These are phyloP conservation scores for Exophiala lecanii-corni DNA, from an alignment of 2,329 filamentous ascomycete species.

Conservation along the genomic window DNA sequence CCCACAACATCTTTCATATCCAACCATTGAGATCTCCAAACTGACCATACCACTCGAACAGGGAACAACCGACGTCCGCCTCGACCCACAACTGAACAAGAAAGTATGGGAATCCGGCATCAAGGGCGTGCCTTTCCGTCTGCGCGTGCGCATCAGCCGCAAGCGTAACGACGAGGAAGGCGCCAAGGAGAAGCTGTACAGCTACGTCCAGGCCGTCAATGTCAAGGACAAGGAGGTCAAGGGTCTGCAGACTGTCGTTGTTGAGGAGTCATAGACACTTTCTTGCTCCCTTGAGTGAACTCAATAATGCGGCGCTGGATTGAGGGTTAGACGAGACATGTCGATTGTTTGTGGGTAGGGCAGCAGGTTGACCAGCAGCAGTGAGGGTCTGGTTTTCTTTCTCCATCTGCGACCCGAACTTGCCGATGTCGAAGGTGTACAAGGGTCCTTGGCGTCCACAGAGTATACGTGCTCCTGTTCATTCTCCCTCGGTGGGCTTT, in stretches of 20 bases:
- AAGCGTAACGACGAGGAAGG: conserved; percentile 99
- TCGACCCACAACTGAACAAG: conserved; percentile 99
- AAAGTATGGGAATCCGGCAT: conserved; percentile 99
- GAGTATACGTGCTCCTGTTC: too few relatives aligned
- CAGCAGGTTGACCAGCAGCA: too few relatives aligned
- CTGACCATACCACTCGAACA: conserved; percentile 36
- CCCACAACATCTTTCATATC: not conserved
- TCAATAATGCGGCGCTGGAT: too few relatives aligned
- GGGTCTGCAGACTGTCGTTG: conserved; percentile 88
- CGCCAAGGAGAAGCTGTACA: conserved; percentile 99
- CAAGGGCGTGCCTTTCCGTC: conserved; percentile 97
- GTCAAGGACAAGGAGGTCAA: conserved; percentile 84
- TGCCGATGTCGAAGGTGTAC: too few relatives aligned
- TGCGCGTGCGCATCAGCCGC: conserved; percentile 96
- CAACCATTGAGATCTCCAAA: not conserved
- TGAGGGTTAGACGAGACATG: too few relatives aligned
- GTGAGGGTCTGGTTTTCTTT: too few relatives aligned
- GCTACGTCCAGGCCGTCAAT: conserved; percentile 98
- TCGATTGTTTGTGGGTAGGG: too few relatives aligned
- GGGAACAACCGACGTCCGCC: conserved; percentile 94
- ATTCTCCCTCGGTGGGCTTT: too few relatives aligned
- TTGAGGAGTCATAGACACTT: conserved; percentile 56
- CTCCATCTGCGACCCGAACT: too few relatives aligned
- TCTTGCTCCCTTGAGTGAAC: too few relatives aligned
- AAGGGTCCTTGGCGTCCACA: too few relatives aligned